Percentiles rank a stretch among this genome's conserved stretches.
Evolutionary conservation across 169 alveolate genomes (phyloP).

Genomic region (Theileria sp.): DNA sequence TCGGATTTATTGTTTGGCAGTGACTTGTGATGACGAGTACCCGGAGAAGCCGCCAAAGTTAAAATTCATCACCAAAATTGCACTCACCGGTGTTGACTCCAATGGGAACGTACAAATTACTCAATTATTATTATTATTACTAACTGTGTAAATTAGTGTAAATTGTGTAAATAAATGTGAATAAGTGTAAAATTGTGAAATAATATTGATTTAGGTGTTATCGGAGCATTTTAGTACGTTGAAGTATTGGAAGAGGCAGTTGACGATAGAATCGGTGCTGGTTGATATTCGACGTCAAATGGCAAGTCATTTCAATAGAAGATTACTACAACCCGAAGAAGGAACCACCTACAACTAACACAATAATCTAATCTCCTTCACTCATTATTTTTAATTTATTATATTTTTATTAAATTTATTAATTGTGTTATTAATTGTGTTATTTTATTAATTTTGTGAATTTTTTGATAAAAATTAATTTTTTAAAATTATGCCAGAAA

Average conservation of each 20-base stretch:
- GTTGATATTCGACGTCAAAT: slow-evolving; percentile 89
- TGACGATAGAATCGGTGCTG: slow-evolving; percentile 88
- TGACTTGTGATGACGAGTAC: slow-evolving; percentile 91
- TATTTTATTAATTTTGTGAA: too few species aligned
- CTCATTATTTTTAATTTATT: not conserved
- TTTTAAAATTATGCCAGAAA: not conserved
- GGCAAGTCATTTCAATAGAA: slow-evolving; percentile 85
- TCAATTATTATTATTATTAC: too few species aligned
- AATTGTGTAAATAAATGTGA: too few species aligned
- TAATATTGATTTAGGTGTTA: slow-evolving; percentile 64
- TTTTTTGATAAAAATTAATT: too few species aligned
- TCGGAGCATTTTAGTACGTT: slow-evolving; percentile 78
- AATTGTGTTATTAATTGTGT: too few species aligned
- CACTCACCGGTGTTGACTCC: slow-evolving; percentile 88
- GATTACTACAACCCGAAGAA: slow-evolving; percentile 95
- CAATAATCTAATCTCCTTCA: not conserved
- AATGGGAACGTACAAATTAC: slow-evolving; percentile 87
- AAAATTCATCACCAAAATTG: slow-evolving; percentile 87
- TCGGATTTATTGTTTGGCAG: slow-evolving; percentile 90
- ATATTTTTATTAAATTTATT: not conserved
- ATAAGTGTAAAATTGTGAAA: too few species aligned
- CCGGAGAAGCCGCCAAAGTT: slow-evolving; percentile 96
- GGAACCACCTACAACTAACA: slow-evolving; percentile 83
- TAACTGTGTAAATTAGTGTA: too few species aligned
- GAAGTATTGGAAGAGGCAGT: slow-evolving; percentile 88